Percentiles rank a stretch among this genome's conserved stretches.
These are phyloP conservation scores for Paramecium pentaurelia DNA, from an alignment of 73 alveolate genomes.

Conservation along the genomic window DNA sequence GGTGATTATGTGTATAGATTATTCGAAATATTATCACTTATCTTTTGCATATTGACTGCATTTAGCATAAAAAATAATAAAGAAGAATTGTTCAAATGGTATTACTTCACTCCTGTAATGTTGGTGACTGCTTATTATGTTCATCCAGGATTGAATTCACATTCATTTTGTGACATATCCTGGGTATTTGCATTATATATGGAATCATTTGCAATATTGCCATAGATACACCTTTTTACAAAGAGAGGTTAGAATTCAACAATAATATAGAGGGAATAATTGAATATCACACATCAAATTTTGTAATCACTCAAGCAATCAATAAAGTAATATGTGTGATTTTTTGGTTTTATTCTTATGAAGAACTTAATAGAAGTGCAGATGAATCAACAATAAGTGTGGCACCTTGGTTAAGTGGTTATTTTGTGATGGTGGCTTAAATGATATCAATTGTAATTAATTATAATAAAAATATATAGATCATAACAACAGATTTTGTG, in stretches of 20 bases:
- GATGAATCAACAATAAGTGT: slow-evolving; percentile 22
- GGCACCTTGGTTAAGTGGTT: slow-evolving; percentile 50
- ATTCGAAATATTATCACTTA: slow-evolving; percentile 56
- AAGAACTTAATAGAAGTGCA: slow-evolving; percentile 31
- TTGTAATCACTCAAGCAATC: slow-evolving; percentile 45
- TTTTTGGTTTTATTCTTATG: slow-evolving; percentile 50
- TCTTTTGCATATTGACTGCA: slow-evolving; percentile 18
- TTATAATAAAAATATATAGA: not conserved
- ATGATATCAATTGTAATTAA: slow-evolving; percentile 13
- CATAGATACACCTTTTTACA: slow-evolving; percentile 64
- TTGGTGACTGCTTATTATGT: slow-evolving; percentile 55
- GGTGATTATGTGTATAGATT: slow-evolving; percentile 63
- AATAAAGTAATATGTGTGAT: slow-evolving; percentile 32
- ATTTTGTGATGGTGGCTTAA: slow-evolving; percentile 50
- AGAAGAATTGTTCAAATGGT: slow-evolving; percentile 58
- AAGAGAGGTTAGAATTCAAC: slow-evolving; percentile 32
- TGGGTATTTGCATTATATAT: slow-evolving; percentile 71
- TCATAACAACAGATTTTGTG: slow-evolving; percentile 48
- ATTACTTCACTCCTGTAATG: slow-evolving; percentile 63
- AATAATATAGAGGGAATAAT: slow-evolving; percentile 62
- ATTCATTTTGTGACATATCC: slow-evolving; percentile 49
- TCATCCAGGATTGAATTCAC: slow-evolving; percentile 61
- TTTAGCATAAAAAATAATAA: not conserved
- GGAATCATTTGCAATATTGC: slow-evolving; percentile 71
- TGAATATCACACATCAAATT: slow-evolving; percentile 67